Base-by-base conservation (phyloP, 352 stramenopile species). In the Hyaloperonospora brassicae region DNA sequence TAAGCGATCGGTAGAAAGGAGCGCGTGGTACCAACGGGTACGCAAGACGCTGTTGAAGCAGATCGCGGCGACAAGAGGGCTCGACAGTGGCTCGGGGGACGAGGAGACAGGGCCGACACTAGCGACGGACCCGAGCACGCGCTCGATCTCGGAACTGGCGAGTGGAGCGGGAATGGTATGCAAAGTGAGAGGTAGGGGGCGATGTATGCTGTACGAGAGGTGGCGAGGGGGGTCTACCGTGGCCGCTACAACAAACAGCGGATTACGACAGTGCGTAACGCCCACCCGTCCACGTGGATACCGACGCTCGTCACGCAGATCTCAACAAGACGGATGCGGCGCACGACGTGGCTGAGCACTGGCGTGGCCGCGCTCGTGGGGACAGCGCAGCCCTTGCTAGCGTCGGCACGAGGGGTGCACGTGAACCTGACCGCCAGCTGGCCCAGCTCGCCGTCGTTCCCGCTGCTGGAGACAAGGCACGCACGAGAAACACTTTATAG, bases 391-490 rank as follows among this genome's bases (percentile, higher is more conserved):
- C 54, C 66, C 11, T 50, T 58, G 23, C 11, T 52, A 1, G 54
- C 39, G 35, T 40, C 52, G 40, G 71, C 69, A 14, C 64, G 75
- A 23, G 61, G 62, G 12, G 65, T 86, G 9, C 63, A 76, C 10
- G 75, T 79, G 41, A 86, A 80, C 38, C 47, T 86, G 48, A 81
- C 70, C 31, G 75, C 75, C 50, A 84, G 73, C 35, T 86, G 75
- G 75, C 73, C 71, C 41, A 86, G 70, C 49, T 78, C 75, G 2
- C 54, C 64, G 55, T 65, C 73, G 14, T 86, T 80, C 50, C 73
- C 75, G 50, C 54, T 86, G 10, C 43, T 84, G 23, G 75, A 86
- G 51, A 75, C 69, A 35, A 84, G 75, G 75, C 83, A 63, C 2
- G 0, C 23, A 8, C 13, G 27, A 35, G 56, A 17, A 8, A 50